Evolutionary conservation across 495 filamentous ascomycete genomes (phyloP).

Genomic region (Penicillium simplicissimum): DNA sequence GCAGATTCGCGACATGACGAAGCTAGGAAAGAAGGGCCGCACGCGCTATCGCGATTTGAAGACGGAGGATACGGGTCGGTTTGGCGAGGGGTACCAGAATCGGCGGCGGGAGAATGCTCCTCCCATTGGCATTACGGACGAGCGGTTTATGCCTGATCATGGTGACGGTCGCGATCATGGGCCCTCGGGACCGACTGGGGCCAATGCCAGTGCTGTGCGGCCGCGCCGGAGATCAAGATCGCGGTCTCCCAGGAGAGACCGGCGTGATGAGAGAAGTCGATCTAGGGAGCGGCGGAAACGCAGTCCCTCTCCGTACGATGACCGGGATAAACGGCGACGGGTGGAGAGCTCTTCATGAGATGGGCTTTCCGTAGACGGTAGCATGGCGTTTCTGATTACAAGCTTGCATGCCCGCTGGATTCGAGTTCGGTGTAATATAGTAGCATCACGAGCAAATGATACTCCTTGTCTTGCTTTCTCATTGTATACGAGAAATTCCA

Average conservation of each 20-base stretch:
- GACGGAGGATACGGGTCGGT: slow-evolving; percentile 88
- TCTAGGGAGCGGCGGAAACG: slow-evolving; percentile 63
- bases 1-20: slow-evolving; percentile 92
- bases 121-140: slow-evolving; percentile 57
- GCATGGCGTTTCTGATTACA: slow-evolving; percentile 17
- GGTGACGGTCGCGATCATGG: slow-evolving; percentile 30
- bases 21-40: slow-evolving; percentile 87
- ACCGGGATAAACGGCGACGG: slow-evolving; percentile 69
- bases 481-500: neutral
- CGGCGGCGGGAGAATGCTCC: slow-evolving; percentile 41
- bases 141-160: slow-evolving; percentile 70
- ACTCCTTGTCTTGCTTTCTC: neutral
- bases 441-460: slow-evolving; percentile 17
- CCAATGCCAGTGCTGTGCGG: slow-evolving; percentile 51
- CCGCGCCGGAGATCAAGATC: slow-evolving; percentile 40
- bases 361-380: slow-evolving; percentile 29
- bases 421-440: slow-evolving; percentile 9
- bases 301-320: slow-evolving; percentile 61
- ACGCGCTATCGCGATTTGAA: slow-evolving; percentile 88
- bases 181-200: slow-evolving; percentile 47
- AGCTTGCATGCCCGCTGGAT: slow-evolving; percentile 19
- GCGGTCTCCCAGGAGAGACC: slow-evolving; percentile 37
- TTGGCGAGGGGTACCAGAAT: slow-evolving; percentile 64
- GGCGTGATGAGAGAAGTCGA: slow-evolving; percentile 36
- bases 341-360: slow-evolving; percentile 47